A percentile compares a stretch with the other conserved stretches of the same genome.
phyloP scores from a whole-genome alignment of 2,329 filamentous ascomycete genomes.

The Cryphonectria nitschkei region DNA sequence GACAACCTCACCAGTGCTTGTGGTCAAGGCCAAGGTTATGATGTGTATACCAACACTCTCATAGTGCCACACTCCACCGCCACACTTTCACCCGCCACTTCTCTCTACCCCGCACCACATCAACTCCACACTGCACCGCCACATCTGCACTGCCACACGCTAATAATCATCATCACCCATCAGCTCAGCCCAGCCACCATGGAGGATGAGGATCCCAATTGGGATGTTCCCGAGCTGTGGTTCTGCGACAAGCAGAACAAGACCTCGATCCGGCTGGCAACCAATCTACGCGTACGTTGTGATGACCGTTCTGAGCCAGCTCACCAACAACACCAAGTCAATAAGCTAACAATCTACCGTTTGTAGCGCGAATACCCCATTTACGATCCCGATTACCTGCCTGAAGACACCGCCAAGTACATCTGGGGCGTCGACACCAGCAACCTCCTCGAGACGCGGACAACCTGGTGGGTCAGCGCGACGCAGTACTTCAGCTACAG shows the following conservation, averaged over 20 bases:
- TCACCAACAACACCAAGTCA: neutral
- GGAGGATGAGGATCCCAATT: neutral
- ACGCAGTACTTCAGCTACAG: neutral
- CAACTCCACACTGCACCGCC: neutral
- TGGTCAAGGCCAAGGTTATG: neutral
- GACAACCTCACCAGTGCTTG: neutral
- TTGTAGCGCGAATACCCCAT: neutral
- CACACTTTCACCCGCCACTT: neutral
- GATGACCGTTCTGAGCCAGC: neutral
- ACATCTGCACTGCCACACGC: conserved; percentile 6
- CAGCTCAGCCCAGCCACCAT: conserved; percentile 7
- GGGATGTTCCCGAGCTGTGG: neutral
- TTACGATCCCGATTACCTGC: neutral
- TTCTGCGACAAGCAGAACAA: conserved; percentile 2
- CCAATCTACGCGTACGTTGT: conserved; percentile 2
- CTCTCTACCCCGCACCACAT: neutral
- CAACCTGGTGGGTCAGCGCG: neutral
- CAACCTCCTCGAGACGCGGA: neutral
- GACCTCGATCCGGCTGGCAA: conserved; percentile 3
- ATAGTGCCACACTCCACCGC: neutral
- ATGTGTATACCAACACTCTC: neutral
- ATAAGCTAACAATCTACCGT: neutral
- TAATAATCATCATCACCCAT: neutral
- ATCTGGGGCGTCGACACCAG: conserved; percentile 1
- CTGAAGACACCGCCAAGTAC: neutral